phyloP scores from a whole-genome alignment of 176 grass and related monocot species.

The Rhynchospora tenuis region DNA sequence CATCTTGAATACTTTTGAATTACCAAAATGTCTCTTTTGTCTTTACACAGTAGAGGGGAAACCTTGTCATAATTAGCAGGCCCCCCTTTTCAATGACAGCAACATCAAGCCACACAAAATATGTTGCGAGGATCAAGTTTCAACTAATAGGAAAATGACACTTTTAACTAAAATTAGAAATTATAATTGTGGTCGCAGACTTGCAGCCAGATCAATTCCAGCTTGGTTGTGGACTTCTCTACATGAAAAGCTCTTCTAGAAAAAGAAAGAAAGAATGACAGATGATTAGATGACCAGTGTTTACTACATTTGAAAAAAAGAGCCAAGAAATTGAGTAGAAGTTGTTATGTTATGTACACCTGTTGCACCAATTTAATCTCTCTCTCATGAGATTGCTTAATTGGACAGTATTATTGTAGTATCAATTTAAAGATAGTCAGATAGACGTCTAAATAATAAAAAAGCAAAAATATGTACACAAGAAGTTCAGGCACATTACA shows the following conservation, averaged over 20 bases:
- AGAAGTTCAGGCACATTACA: neutral
- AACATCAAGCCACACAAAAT: neutral
- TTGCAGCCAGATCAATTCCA: neutral
- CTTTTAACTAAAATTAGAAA: neutral
- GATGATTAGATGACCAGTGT: neutral
- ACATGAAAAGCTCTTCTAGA: neutral
- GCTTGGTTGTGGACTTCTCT: neutral
- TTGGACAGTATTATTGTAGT: neutral
- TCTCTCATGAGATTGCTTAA: neutral
- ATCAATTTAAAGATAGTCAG: neutral
- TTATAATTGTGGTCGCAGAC: neutral
- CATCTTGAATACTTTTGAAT: neutral
- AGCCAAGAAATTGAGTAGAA: neutral
- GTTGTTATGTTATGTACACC: neutral
- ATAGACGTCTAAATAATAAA: neutral
- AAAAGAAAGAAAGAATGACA: neutral
- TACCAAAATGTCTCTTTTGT: neutral
- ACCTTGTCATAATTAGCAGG: neutral
- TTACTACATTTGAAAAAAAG: neutral
- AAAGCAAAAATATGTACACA: neutral
- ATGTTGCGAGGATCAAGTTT: neutral
- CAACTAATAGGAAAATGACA: neutral
- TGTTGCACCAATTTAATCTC: neutral
- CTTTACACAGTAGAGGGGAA: neutral
- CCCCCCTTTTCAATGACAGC: neutral